phyloP scores from a whole-genome alignment of 2,329 filamentous ascomycete genomes.

The Shiraia sp. region DNA sequence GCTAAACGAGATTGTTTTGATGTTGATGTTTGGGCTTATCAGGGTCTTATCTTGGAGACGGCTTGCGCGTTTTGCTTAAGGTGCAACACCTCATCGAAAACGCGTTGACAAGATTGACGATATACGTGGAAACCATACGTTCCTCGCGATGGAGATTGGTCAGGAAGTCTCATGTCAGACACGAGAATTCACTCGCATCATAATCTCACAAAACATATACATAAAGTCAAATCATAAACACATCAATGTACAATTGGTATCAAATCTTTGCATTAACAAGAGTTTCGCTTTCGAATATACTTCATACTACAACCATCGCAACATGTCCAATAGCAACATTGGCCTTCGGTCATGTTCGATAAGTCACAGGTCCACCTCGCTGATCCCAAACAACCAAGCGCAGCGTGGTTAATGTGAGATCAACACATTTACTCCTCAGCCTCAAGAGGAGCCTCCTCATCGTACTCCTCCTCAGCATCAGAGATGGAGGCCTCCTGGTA shows the following conservation, averaged over 20 bases:
- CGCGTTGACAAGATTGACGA: too few species aligned
- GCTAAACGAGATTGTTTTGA: too few species aligned
- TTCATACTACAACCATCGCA: conserved; percentile 29
- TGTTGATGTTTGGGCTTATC: too few species aligned
- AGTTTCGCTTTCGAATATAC: conserved; percentile 31
- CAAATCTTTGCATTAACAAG: conserved; percentile 43
- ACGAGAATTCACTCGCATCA: conserved; percentile 22
- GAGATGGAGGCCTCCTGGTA: conserved; percentile 99
- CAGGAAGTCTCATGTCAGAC: too few species aligned
- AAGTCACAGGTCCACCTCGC: conserved; percentile 11
- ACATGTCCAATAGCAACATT: conserved; percentile 7
- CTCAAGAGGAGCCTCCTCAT: conserved; percentile 77
- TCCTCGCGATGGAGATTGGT: too few species aligned
- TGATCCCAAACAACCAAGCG: conserved; percentile 20
- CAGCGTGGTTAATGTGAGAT: conserved; percentile 18
- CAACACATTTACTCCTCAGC: conserved; percentile 61
- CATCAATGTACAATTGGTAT: conserved; percentile 22
- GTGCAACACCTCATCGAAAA: neutral
- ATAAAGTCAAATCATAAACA: neutral
- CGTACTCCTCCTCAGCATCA: conserved; percentile 95
- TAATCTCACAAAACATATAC: neutral
- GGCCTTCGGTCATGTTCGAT: conserved; percentile 6
- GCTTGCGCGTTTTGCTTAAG: too few species aligned
- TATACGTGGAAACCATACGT: too few species aligned
- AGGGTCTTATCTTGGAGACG: too few species aligned